Evolutionary conservation across 2,329 filamentous ascomycete species (phyloP).

Genomic region (Chaetothyriales sp.): DNA sequence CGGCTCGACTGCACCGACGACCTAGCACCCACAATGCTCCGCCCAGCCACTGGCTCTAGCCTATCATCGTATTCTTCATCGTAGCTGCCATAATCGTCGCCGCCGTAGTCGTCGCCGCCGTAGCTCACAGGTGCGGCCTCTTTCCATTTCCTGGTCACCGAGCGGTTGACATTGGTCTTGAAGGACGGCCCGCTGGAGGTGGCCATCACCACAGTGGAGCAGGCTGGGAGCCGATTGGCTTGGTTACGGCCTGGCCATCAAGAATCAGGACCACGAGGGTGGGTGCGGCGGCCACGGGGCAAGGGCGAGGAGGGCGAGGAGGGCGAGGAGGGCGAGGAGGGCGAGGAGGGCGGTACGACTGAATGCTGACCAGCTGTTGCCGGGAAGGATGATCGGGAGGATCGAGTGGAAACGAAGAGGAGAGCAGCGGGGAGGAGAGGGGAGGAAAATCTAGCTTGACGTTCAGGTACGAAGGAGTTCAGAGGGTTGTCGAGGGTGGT

Average conservation of each 20-base stretch:
- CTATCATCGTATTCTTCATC: conserved; percentile 42
- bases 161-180: conserved; percentile 72
- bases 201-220: background rate
- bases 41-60: background rate
- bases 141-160: conserved; percentile 90
- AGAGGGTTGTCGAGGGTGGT: too few species aligned
- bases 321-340: too few species aligned
- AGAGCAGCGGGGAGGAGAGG: too few species aligned
- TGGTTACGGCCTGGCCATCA: background rate
- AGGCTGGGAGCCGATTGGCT: background rate
- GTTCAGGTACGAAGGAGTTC: too few species aligned
- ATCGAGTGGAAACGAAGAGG: too few species aligned
- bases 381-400: too few species aligned
- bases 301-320: too few species aligned
- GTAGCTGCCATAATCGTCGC: conserved; percentile 45
- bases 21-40: too few species aligned
- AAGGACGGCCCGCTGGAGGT: conserved; percentile 37
- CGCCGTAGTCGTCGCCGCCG: conserved; percentile 88
- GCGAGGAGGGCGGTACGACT: too few species aligned
- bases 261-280: background rate
- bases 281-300: background rate
- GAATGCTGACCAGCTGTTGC: too few species aligned
- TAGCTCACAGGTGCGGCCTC: conserved; percentile 76
- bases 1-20: conserved; percentile 11
- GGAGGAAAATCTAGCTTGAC: too few species aligned